Conservation (phyloP, 169 alveolate genomes). For the Eimeria mitis region DNA sequence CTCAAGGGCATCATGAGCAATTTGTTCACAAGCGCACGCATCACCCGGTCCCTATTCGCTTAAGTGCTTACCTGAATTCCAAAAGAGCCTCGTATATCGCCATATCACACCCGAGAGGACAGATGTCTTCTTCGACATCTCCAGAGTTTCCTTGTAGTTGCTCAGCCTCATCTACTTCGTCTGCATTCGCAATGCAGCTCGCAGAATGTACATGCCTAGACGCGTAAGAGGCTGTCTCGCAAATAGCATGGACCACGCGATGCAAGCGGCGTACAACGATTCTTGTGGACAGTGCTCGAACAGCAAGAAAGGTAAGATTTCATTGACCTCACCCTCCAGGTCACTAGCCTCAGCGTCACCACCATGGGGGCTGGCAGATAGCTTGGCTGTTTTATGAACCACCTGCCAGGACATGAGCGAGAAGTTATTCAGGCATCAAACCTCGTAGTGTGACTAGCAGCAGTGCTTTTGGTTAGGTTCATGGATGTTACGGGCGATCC, state of each 20-base stretch:
- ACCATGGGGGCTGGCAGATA: not conserved
- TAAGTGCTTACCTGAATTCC: conserved; percentile 17
- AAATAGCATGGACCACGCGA: not conserved
- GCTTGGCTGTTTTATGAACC: not conserved
- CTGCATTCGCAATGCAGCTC: conserved; percentile 1
- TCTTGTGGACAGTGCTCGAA: not conserved
- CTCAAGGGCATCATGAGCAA: not conserved
- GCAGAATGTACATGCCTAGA: not conserved
- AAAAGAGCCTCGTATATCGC: conserved; percentile 51
- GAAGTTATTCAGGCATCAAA: not conserved
- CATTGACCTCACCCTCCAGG: conserved; percentile 22
- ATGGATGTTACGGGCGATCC: not conserved
- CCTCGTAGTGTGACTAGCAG: not conserved
- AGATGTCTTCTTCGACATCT: conserved; percentile 45
- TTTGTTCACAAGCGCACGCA: not conserved
- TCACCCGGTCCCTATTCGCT: not conserved
- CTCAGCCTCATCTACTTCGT: conserved; percentile 60
- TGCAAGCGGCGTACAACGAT: not conserved
- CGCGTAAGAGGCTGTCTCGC: not conserved
- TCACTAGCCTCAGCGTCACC: conserved; percentile 44
- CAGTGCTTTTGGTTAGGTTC: not conserved
- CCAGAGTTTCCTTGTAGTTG: conserved; percentile 37
- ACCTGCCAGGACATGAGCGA: conserved; percentile 34
- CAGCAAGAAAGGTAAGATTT: not conserved
- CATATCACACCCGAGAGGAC: conserved; percentile 66